phyloP scores from a whole-genome alignment of 2,329 filamentous ascomycete genomes.

The Sarocladiaceae sp. region DNA sequence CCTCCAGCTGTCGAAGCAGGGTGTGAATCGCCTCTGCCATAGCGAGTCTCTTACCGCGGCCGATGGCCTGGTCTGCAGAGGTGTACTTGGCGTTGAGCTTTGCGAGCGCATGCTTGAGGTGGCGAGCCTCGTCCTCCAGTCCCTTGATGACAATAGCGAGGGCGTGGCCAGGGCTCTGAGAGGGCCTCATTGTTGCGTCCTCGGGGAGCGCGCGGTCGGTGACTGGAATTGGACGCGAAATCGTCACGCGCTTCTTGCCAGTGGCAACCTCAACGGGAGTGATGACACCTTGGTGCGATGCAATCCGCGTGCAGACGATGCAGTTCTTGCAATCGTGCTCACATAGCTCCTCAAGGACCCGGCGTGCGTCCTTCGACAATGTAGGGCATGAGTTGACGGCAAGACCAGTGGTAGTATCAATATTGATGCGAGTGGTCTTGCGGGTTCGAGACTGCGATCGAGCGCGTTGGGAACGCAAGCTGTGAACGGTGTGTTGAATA shows the following conservation, averaged over 20 bases:
- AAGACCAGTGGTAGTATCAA: constrained; percentile 10
- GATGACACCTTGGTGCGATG: constrained; percentile 33
- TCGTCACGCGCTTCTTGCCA: constrained; percentile 53
- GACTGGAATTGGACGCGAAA: constrained; percentile 60
- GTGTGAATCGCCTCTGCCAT: constrained; percentile 56
- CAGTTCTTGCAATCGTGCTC: constrained; percentile 52
- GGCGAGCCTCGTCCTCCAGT: constrained; percentile 70
- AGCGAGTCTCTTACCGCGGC: constrained; percentile 56
- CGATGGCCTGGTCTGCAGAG: constrained; percentile 58
- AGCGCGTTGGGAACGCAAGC: constrained; percentile 19
- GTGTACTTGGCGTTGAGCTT: constrained; percentile 57
- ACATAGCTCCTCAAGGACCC: constrained; percentile 46
- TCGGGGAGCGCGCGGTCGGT: constrained; percentile 6
- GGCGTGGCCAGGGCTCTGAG: constrained; percentile 63
- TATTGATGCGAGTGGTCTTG: constrained; percentile 5
- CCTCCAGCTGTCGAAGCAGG: constrained; percentile 27
- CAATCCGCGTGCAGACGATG: constrained; percentile 50
- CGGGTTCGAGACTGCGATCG: constrained; percentile 20
- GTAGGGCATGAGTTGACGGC: constrained; percentile 29
- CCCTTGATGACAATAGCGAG: constrained; percentile 79
- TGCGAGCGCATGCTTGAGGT: constrained; percentile 65
- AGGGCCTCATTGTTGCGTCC: constrained; percentile 55
- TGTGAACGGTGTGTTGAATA: constrained; percentile 17
- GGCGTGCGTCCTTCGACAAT: constrained; percentile 45
- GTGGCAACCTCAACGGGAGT: constrained; percentile 30